Evolutionary conservation across 1,284 basidiomycete genomes (phyloP).

Genomic region (Sanghuangporus baumii): DNA sequence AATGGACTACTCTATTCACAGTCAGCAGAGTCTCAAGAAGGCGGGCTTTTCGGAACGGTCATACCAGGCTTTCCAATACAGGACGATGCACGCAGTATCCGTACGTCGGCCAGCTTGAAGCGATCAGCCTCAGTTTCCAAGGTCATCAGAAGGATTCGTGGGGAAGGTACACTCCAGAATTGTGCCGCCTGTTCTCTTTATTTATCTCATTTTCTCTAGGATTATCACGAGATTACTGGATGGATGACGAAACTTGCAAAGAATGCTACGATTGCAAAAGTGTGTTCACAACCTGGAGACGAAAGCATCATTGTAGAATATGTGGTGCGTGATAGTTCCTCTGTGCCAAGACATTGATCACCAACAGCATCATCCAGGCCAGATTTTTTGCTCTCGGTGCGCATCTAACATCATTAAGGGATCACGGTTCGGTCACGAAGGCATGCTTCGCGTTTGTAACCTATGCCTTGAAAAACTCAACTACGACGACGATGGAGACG

Average conservation of each 20-base stretch:
- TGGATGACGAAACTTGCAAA: slow-evolving; percentile 94
- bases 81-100: slow-evolving; percentile 76
- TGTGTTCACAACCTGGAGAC: slow-evolving; percentile 85
- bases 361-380: slow-evolving; percentile 42
- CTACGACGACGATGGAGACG: slow-evolving; percentile 66
- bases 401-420: slow-evolving; percentile 98
- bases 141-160: slow-evolving; percentile 81
- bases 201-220: slow-evolving; percentile 38
- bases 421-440: slow-evolving; percentile 88
- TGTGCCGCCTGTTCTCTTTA: not conserved
- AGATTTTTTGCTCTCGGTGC: slow-evolving; percentile 90
- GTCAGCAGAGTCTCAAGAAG: slow-evolving; percentile 50
- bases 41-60: slow-evolving; percentile 55
- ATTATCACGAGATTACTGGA: slow-evolving; percentile 88
- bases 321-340: slow-evolving; percentile 53
- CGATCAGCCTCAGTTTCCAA: slow-evolving; percentile 81
- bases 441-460: slow-evolving; percentile 91
- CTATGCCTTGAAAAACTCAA: slow-evolving; percentile 89
- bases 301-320: slow-evolving; percentile 94
- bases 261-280: slow-evolving; percentile 95
- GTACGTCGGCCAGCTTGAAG: slow-evolving; percentile 64
- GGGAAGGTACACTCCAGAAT: slow-evolving; percentile 55
- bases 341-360: slow-evolving; percentile 13
- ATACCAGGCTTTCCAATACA: slow-evolving; percentile 83
- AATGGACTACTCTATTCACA: slow-evolving; percentile 42